Percentiles rank a stretch among this genome's conserved stretches.
Evolutionary conservation across 2,329 filamentous ascomycete species (phyloP).

Genomic region (Ophiocordyceps unilateralis): DNA sequence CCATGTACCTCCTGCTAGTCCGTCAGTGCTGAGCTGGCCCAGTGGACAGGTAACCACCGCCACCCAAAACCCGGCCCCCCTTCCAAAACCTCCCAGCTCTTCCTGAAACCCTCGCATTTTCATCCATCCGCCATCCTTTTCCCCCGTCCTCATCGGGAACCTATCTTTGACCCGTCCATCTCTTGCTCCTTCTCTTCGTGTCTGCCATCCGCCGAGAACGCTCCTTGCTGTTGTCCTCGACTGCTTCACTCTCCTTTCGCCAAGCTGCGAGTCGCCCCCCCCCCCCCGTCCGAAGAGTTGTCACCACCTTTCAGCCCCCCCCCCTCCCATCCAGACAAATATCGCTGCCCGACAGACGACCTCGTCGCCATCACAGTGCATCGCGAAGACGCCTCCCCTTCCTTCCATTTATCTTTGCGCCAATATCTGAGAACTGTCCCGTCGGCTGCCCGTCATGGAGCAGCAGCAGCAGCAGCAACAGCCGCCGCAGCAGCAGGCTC

Average conservation of each 20-base stretch:
- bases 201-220: slow-evolving; percentile 15
- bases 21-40: background rate
- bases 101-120: slow-evolving; percentile 1
- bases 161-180: slow-evolving; percentile 1
- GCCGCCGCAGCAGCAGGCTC: slow-evolving; percentile 31
- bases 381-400: background rate
- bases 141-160: slow-evolving; percentile 4
- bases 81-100: background rate
- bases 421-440: background rate
- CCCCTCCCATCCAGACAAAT: slow-evolving; percentile 2
- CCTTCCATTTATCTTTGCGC: background rate
- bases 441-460: slow-evolving; percentile 40
- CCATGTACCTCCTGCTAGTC: background rate
- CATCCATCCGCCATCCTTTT: slow-evolving; percentile 9
- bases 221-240: slow-evolving; percentile 12
- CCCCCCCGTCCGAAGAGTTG: slow-evolving; percentile 2
- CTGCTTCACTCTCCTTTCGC: slow-evolving; percentile 18
- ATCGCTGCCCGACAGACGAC: background rate
- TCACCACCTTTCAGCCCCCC: slow-evolving; percentile 12
- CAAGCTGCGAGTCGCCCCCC: slow-evolving; percentile 19
- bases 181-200: slow-evolving; percentile 20
- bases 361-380: background rate
- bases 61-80: background rate
- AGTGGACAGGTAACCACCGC: background rate
- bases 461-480: slow-evolving; percentile 22